Percentiles rank a stretch among this genome's conserved stretches.
Conservation (phyloP, 345 rosid genomes). For the Melastoma malabathricum region DNA sequence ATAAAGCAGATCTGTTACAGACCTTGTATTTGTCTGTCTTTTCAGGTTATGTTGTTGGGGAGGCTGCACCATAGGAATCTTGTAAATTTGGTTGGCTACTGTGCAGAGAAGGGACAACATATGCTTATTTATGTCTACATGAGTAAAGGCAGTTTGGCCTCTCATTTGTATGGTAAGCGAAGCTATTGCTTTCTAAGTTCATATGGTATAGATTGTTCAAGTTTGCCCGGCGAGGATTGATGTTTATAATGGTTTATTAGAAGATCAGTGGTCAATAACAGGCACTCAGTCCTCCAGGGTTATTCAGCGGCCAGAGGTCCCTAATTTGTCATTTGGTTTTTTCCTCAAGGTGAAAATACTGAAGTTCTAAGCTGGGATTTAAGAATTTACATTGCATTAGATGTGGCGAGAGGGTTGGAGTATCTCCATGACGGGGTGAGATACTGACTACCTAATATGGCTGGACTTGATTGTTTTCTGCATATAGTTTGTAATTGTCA, state of each 20-base stretch:
- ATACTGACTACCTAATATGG: conserved; percentile 1
- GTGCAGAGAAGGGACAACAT: conserved; percentile 90
- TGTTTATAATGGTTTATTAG: no score
- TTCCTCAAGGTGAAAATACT: conserved; percentile 39
- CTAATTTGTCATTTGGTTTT: conserved; percentile 2
- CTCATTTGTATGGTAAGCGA: conserved; percentile 81
- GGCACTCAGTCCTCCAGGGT: no score
- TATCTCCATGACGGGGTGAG: conserved; percentile 99
- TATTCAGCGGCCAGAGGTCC: no score
- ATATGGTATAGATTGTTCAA: conserved; percentile 3
- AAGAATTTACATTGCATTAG: conserved; percentile 75
- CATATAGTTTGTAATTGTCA: neutral
- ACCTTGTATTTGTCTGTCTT: conserved; percentile 2
- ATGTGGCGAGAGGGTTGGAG: conserved; percentile 90
- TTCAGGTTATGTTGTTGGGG: conserved; percentile 87
- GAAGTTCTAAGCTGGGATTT: conserved; percentile 69
- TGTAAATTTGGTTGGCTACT: conserved; percentile 90
- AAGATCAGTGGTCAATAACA: no score
- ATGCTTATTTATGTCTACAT: conserved; percentile 93
- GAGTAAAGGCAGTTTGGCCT: conserved; percentile 95
- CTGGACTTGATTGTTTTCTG: neutral
- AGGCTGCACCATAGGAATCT: conserved; percentile 95
- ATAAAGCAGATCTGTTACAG: neutral
- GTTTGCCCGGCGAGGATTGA: neutral
- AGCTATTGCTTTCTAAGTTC: conserved; percentile 8